Evolutionary conservation across 2,329 filamentous ascomycete genomes (phyloP).

Genomic region (Xenoacremonium recifei): DNA sequence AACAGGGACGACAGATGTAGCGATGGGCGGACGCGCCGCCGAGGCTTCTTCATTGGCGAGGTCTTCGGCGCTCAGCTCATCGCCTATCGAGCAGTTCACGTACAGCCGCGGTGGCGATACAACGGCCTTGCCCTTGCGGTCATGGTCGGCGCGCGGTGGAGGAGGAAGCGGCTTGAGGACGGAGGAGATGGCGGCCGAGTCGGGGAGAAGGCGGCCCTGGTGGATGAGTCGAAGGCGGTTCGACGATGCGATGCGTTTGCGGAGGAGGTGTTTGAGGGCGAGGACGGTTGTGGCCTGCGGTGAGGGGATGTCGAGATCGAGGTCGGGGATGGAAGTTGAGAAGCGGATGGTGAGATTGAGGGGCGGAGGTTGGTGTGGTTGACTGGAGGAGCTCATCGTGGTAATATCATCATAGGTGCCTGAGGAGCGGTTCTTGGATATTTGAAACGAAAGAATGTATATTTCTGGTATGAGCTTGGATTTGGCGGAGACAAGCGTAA

Average conservation of each 20-base stretch:
- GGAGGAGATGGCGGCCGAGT: constrained; percentile 64
- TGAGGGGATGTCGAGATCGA: constrained; percentile 70
- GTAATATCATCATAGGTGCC: too few relatives aligned
- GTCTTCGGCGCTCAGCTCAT: constrained; percentile 66
- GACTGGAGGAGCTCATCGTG: too few relatives aligned
- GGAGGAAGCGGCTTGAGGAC: constrained; percentile 66
- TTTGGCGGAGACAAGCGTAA: too few relatives aligned
- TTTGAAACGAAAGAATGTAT: too few relatives aligned
- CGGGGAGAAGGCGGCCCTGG: constrained; percentile 80
- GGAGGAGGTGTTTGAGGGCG: constrained; percentile 79
- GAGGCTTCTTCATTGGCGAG: constrained; percentile 64
- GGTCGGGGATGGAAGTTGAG: constrained; percentile 78
- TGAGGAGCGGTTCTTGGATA: too few relatives aligned
- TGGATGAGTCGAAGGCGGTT: constrained; percentile 86
- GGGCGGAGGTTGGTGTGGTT: constrained; percentile 35
- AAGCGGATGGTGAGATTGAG: constrained; percentile 88
- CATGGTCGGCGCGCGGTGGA: constrained; percentile 47
- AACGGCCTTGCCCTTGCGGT: constrained; percentile 60
- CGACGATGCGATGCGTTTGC: constrained; percentile 64
- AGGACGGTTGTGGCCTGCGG: constrained; percentile 71
- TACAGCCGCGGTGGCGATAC: constrained; percentile 64
- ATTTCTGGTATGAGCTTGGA: too few relatives aligned
- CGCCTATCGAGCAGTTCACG: constrained; percentile 90
- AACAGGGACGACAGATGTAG: constrained; percentile 48
- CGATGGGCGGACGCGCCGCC: constrained; percentile 34